These are phyloP conservation scores for Nakazawaea ishiwadae DNA, from an alignment of 805 yeast genomes.

Conservation along the genomic window DNA sequence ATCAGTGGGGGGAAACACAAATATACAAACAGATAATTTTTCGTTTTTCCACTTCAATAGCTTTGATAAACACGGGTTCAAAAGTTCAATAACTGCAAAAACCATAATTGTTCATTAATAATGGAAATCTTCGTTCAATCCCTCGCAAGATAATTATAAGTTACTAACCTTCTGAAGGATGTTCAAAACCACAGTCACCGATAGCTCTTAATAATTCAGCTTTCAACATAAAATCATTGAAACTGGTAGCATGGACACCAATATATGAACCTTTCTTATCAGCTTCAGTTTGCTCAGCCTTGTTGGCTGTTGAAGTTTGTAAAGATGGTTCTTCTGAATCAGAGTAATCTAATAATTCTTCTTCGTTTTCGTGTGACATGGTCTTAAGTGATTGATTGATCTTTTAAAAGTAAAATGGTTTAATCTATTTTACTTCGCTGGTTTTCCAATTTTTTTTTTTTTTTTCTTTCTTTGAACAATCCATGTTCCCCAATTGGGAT, in stretches of 20 bases:
- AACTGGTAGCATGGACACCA: constrained; percentile 97
- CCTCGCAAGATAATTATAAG: too few relatives aligned
- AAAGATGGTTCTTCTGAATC: constrained; percentile 95
- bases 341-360: constrained; percentile 98
- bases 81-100: too few relatives aligned
- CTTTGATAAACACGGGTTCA: too few relatives aligned
- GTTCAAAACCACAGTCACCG: constrained; percentile 99
- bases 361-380: constrained; percentile 97
- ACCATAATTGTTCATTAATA: too few relatives aligned
- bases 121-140: too few relatives aligned
- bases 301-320: constrained; percentile 47
- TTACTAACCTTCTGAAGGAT: constrained; percentile 95
- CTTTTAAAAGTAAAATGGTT: too few relatives aligned
- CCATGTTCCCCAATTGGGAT: too few relatives aligned
- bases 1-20: too few relatives aligned
- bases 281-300: constrained; percentile 38
- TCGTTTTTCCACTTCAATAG: too few relatives aligned
- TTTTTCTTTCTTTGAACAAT: too few relatives aligned
- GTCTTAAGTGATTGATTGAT: not conserved
- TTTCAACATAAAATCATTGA: constrained; percentile 94
- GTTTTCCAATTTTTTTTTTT: constrained; percentile 1
- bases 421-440: not conserved
- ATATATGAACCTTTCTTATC: constrained; percentile 96
- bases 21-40: too few relatives aligned
- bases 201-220: constrained; percentile 97